Base-by-base conservation (phyloP, 164 flowering plant species). In the Magnolia changhungtana region DNA sequence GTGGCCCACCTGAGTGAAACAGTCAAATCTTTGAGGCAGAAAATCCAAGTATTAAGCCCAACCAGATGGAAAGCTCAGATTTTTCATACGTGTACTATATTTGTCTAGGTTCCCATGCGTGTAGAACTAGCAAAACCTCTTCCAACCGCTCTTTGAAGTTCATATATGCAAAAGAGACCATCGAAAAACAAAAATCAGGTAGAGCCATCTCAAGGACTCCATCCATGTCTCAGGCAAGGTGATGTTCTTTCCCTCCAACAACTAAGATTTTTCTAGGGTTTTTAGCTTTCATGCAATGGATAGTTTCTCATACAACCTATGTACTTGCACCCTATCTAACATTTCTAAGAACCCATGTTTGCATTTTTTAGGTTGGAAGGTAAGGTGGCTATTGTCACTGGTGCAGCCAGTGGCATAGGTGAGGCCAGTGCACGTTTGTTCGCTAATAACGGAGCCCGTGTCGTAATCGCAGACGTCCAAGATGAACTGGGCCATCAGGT, bases 351-450 rank as follows among this genome's bases (percentile, higher is more conserved):
- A 29, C 8, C 50, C 11, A 16, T 70, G 58, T 31, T 21, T 29
- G 13, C 16, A 31, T 37, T 4, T 64, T 16, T 16, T 69, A 91
- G 95, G 85, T 71, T 93, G 79, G 86, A 88, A 21, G 93, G 93
- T 1, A 93, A 90, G 83, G 95, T 93, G 50, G 91, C 90, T 1
- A 77, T 91, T 0, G 63, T 92, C 58, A 92, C 97, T 1, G 97
- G 97, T 0, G 95, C 84, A 23, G 92, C 97, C 0, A 91, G 97
- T 45, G 95, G 97, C 67, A 92, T 92, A 16, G 94, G 97, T 0
- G 94, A 88, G 75, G 89, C 84, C 2, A 71, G 95, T 0, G 95
- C 80, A 23, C 78, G 89, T 64, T 55, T 93, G 21, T 93, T 91
- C 68, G 83, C 73, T 0, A 84, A 85, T 13, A 76, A 93, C 13